Evolutionary conservation across 2,329 filamentous ascomycete genomes (phyloP).

Genomic region (Huntiella bhutanensis): DNA sequence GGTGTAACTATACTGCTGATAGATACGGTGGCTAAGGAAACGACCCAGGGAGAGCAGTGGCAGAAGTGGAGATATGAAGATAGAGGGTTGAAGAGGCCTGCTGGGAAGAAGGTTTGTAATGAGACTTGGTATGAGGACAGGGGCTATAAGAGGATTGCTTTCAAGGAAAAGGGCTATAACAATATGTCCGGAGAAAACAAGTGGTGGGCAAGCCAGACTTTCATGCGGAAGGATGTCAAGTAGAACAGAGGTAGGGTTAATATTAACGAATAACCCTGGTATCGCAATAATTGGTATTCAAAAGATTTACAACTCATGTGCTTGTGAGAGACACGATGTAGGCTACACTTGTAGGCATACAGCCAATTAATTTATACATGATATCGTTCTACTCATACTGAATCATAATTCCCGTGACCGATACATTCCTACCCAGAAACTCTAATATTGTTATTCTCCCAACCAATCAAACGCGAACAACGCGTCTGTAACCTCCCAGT

Average conservation of each 20-base stretch:
- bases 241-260: neutral
- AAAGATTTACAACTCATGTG: neutral
- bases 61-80: slow-evolving; percentile 16
- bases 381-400: too few relatives aligned
- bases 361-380: neutral
- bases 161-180: slow-evolving; percentile 12
- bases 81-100: slow-evolving; percentile 15
- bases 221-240: slow-evolving; percentile 15
- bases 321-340: neutral
- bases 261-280: neutral
- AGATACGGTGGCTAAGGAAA: slow-evolving; percentile 19
- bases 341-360: neutral
- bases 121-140: slow-evolving; percentile 18
- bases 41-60: slow-evolving; percentile 15
- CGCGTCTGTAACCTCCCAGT: slow-evolving; percentile 1
- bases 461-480: slow-evolving; percentile 6
- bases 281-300: too few relatives aligned
- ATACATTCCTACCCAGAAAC: too few relatives aligned
- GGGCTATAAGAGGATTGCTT: slow-evolving; percentile 14
- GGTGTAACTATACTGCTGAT: slow-evolving; percentile 19
- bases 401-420: too few relatives aligned
- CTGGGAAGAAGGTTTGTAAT: slow-evolving; percentile 13
- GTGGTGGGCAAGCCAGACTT: slow-evolving; percentile 12
- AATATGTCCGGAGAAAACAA: slow-evolving; percentile 11
- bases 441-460: neutral